These are phyloP conservation scores for Spinellus fusiger DNA, from an alignment of 192 early-diverging fungal species.

Conservation along the genomic window DNA sequence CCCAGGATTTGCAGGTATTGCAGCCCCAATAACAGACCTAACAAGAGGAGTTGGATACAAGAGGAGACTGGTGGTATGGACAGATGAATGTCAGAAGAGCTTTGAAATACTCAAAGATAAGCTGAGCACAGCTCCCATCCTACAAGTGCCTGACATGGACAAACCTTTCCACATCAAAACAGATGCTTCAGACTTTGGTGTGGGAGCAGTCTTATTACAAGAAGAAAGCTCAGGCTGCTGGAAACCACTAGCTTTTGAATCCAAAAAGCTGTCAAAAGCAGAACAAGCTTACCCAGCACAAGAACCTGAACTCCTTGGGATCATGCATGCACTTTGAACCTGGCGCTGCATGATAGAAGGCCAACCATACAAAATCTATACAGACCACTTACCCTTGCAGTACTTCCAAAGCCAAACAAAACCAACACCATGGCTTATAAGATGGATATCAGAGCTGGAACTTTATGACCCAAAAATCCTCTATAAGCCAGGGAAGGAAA, in stretches of 20 bases:
- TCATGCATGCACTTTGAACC: conserved; percentile 3
- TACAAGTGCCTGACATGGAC: conserved; percentile 3
- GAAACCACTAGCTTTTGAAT: conserved; percentile 29
- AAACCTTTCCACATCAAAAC: background rate
- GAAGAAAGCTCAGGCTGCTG: background rate
- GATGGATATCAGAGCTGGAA: conserved; percentile 3
- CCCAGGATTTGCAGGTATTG: conserved; percentile 2
- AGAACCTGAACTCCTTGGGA: conserved; percentile 8
- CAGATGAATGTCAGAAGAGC: background rate
- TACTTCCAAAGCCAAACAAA: background rate
- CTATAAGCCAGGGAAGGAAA: conserved; percentile 9
- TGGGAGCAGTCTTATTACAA: background rate
- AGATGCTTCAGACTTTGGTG: background rate
- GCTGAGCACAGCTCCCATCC: background rate
- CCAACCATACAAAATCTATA: background rate
- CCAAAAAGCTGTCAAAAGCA: conserved; percentile 22
- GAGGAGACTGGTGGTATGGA: conserved; percentile 4
- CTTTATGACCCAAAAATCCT: conserved; percentile 2
- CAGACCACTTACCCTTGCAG: conserved; percentile 6
- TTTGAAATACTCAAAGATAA: background rate
- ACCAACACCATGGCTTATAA: background rate
- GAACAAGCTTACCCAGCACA: conserved; percentile 25
- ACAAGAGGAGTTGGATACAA: conserved; percentile 2
- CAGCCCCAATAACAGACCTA: conserved; percentile 9
- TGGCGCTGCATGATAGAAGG: conserved; percentile 11